Percentiles rank a stretch among this genome's conserved stretches.
Conservation (phyloP, 768 basidiomycete genomes). For the Tricholoma sp. region DNA sequence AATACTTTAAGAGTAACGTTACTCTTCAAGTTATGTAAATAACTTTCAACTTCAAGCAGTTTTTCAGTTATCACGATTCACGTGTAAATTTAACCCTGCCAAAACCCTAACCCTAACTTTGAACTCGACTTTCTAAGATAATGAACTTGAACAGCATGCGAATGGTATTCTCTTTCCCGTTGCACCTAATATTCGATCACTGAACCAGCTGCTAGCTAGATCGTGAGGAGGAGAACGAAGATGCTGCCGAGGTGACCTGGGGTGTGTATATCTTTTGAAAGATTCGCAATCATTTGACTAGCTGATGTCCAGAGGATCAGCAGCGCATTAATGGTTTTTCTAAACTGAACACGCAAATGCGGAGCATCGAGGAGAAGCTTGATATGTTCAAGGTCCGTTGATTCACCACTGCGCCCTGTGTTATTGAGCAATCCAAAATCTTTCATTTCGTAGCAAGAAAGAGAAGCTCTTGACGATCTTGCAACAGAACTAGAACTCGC, state of each 20-base stretch:
- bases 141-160: constrained; percentile 53
- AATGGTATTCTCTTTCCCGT: constrained; percentile 39
- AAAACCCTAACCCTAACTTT: too few species aligned
- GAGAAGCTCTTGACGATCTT: constrained; percentile 90
- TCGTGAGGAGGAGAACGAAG: constrained; percentile 72
- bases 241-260: constrained; percentile 79
- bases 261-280: constrained; percentile 37
- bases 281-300: constrained; percentile 1
- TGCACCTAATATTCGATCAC: neutral
- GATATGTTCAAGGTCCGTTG: constrained; percentile 62
- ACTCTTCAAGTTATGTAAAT: too few species aligned
- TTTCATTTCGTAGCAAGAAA: constrained; percentile 67
- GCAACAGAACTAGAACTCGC: constrained; percentile 82
- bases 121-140: too few species aligned
- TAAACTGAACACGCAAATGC: constrained; percentile 78
- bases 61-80: too few species aligned
- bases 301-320: constrained; percentile 61
- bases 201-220: constrained; percentile 43
- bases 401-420: neutral
- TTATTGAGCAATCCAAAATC: constrained; percentile 5
- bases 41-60: too few species aligned
- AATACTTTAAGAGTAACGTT: too few species aligned
- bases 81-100: too few species aligned
- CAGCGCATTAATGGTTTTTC: constrained; percentile 90
- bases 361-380: constrained; percentile 67